Base-by-base conservation (phyloP, 75 land plant genomes). In the Picea sitchensis region DNA sequence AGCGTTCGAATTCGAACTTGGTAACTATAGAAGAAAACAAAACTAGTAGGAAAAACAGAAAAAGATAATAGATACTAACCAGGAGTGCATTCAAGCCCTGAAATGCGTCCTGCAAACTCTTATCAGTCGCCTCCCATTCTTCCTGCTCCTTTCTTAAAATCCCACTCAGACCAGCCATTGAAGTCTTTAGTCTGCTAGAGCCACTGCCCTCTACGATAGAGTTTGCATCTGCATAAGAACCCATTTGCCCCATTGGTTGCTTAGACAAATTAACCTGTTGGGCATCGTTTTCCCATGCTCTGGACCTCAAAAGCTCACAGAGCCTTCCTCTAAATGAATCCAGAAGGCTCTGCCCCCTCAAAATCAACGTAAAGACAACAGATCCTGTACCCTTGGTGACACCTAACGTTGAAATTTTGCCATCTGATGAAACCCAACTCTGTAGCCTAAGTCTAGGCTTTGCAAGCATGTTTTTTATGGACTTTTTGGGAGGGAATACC, bases 81-180 rank as follows among this genome's bases (percentile, higher is more conserved):
- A 96, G 92, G 58, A 96, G 89, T 68, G 93, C 96, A 87, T 96
- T 96, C 80, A 96, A 82, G 71, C 92, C 94, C 76, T 92, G 92
- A 64, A 96, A 96, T 11, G 98, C 98, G 51, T 94, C 98, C 26
- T 96, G 94, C 81, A 96, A 82, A 79, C 85, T 90, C 86, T 85
- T 90, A 81, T 96, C 98, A 56, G 92, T 89, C 74, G 81, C 88
- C 83, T 96, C 98, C 94, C 96, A 92, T 82, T 86, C 86, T 71
- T 94, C 96, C 80, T 96, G 96, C 83, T 96, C 98, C 82, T 86
- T 94, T 77, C 96, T 82, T 82, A 96, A 63, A 58, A 96, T 92
- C 26, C 98, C 98, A 18, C 93, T 84, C 13, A 96, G 91, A 12
- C 98, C 98, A 30, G 88, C 98, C 87, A 91, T 87, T 44, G 81